Conservation (phyloP, 306 rosid genomes). For the Oemleria cerasiformis region DNA sequence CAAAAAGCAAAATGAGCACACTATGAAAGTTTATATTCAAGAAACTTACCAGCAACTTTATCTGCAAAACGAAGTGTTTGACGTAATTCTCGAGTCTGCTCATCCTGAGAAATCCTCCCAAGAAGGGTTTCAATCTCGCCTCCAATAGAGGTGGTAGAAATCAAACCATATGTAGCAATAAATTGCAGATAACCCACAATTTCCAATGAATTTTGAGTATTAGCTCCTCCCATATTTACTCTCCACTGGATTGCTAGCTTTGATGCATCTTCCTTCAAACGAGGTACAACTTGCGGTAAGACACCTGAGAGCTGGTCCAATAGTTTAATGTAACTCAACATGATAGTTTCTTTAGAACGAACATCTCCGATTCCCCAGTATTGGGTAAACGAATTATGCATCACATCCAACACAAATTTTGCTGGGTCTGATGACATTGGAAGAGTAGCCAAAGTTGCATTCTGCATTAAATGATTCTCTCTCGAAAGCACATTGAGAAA, state of each 20-base stretch:
- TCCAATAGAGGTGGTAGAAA: slow-evolving; percentile 29
- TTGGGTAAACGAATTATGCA: slow-evolving; percentile 28
- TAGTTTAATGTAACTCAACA: slow-evolving; percentile 21
- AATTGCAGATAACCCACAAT: slow-evolving; percentile 51
- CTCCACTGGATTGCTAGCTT: slow-evolving; percentile 49
- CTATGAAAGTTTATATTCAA: slow-evolving; percentile 2
- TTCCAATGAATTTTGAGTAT: slow-evolving; percentile 32
- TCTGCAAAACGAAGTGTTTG: slow-evolving; percentile 36
- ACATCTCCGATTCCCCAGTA: slow-evolving; percentile 21
- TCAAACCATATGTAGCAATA: slow-evolving; percentile 40
- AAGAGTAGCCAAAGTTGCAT: slow-evolving; percentile 30
- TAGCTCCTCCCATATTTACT: slow-evolving; percentile 23
- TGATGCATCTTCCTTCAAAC: slow-evolving; percentile 42
- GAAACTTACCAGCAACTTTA: slow-evolving; percentile 46
- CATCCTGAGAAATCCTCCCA: slow-evolving; percentile 36
- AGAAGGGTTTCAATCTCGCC: slow-evolving; percentile 43
- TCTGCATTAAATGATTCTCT: slow-evolving; percentile 12
- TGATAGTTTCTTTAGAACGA: slow-evolving; percentile 19
- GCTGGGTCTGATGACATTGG: slow-evolving; percentile 43
- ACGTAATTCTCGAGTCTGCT: slow-evolving; percentile 40
- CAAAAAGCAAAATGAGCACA: neutral
- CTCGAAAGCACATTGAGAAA: slow-evolving; percentile 21
- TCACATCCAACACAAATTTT: slow-evolving; percentile 43
- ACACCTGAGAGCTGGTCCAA: slow-evolving; percentile 37
- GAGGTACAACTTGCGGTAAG: slow-evolving; percentile 38